Percentiles rank a stretch among this genome's conserved stretches.
These are phyloP conservation scores for Amanita exitialis DNA, from an alignment of 768 basidiomycete species.

Conservation along the genomic window DNA sequence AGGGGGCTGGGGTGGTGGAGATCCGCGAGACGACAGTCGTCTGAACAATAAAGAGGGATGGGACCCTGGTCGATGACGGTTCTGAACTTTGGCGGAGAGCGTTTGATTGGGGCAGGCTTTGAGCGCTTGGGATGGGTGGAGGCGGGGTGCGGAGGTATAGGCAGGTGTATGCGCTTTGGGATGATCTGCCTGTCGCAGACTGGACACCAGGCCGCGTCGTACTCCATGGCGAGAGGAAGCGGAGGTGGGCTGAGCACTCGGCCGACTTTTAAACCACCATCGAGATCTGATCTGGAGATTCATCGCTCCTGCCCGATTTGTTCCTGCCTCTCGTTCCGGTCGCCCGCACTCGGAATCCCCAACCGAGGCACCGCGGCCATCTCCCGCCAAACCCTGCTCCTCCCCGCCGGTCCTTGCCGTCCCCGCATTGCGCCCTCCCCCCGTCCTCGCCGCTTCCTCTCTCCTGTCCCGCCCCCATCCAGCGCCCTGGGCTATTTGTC, in stretches of 20 bases:
- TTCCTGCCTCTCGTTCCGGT: constrained; percentile 15
- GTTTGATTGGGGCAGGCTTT: constrained; percentile 25
- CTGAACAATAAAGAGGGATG: constrained; percentile 79
- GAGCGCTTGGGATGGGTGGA: constrained; percentile 31
- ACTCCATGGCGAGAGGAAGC: constrained; percentile 24
- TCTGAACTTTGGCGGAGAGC: constrained; percentile 40
- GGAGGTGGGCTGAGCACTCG: constrained; percentile 8
- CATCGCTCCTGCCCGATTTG: constrained; percentile 5
- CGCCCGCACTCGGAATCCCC: constrained; percentile 10
- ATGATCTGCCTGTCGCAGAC: constrained; percentile 68
- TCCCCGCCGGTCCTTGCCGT: constrained; percentile 5
- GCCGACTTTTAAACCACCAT: constrained; percentile 18
- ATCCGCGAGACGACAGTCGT: constrained; percentile 60
- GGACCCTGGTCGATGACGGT: constrained; percentile 73
- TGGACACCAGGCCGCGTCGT: constrained; percentile 76
- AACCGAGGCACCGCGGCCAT: constrained; percentile 19
- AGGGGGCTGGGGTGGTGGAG: constrained; percentile 33
- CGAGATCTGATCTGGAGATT: constrained; percentile 12
- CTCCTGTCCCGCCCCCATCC: background rate
- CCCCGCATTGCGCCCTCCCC: background rate
- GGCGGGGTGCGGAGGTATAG: constrained; percentile 24
- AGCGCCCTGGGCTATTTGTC: too few relatives aligned
- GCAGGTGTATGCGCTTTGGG: constrained; percentile 62
- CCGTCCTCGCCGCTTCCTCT: background rate
- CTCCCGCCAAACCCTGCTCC: constrained; percentile 4